Evolutionary conservation across 179 eudicot species (phyloP), one percentile per base, ranked within the genome.

Genomic region (Spergularia azorica): DNA sequence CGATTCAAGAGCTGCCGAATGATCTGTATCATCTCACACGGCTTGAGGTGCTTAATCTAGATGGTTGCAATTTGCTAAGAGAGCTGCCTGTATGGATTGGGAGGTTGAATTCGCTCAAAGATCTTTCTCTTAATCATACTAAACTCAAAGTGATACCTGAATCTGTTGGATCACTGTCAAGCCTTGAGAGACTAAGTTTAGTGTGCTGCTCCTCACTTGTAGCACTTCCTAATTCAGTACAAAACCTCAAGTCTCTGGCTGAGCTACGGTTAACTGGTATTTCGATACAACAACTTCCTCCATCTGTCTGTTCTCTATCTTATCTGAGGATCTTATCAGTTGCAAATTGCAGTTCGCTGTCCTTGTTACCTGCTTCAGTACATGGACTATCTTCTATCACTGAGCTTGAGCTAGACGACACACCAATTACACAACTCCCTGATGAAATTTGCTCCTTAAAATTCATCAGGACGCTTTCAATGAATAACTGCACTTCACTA

Each of bases 41-140:
- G 48, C 89, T 91, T 70, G 83, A 91, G 73, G 75, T 71, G 68
- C 87, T 91, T 71, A 85, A 54, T 74, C 81, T 89, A 66, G 56
- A 71, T 4, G 3, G 59, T 3, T 89, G 94, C 76, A 26, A 57
- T 18, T 72, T 26, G 36, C 7, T 90, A 38, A 84, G 43, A 73
- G 26, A 39, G 59, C 84, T 89, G 50, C 94, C 90, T 56, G n/a
- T 0, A 4, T 36, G 73, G 71, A 79, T 88, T 26, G 89, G 88
- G 50, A 64, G 68, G 48, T 50, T 87, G 48, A 54, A 9, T 70
- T 84, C 90, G 51, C 76, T 89, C 67, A 77, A 82, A 77, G 82
- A 85, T 66, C 81, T 89, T 39, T 72, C 75, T n/a, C 79, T 87
- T 66, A 12, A 36, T 65, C 55, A 56, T 39, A 82, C 85, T 62